phyloP scores from a whole-genome alignment of 1,284 basidiomycete species.

The Ceratobasidium theobromae region DNA sequence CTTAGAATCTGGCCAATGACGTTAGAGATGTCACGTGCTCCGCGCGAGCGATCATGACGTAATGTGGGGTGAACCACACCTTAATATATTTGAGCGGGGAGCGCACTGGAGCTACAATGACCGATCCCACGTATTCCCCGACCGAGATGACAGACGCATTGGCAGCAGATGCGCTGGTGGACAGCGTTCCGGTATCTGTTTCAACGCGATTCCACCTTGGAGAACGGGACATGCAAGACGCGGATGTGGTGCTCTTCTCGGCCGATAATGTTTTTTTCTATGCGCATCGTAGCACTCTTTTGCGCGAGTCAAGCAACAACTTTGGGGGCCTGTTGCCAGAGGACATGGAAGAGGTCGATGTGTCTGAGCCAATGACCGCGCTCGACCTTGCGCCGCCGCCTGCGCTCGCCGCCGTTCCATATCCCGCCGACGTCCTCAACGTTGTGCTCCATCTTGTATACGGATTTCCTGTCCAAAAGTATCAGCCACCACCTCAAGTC shows the following conservation, averaged over 20 bases:
- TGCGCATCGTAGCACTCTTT: constrained; percentile 7
- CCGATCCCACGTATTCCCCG: too few species aligned
- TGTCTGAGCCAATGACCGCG: constrained; percentile 9
- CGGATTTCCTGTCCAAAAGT: constrained; percentile 15
- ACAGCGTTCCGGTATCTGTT: constrained; percentile 25
- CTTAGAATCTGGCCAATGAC: background rate
- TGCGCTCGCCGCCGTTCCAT: constrained; percentile 6
- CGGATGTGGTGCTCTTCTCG: constrained; percentile 29
- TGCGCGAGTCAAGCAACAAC: constrained; percentile 8
- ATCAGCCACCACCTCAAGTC: constrained; percentile 3
- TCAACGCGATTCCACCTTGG: constrained; percentile 31
- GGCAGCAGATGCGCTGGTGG: background rate
- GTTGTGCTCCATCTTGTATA: constrained; percentile 32
- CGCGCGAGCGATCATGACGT: too few species aligned
- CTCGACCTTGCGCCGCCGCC: constrained; percentile 7
- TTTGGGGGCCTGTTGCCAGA: constrained; percentile 1
- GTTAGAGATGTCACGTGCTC: too few species aligned
- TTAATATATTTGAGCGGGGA: too few species aligned
- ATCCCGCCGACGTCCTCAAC: constrained; percentile 31
- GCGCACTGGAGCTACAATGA: too few species aligned
- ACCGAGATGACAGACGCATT: too few species aligned
- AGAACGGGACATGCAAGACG: constrained; percentile 31
- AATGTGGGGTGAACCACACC: too few species aligned
- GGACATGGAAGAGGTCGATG: constrained; percentile 4
- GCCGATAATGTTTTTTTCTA: constrained; percentile 33